Evolutionary conservation across 2,329 filamentous ascomycete genomes (phyloP), one percentile per base, ranked within the genome.

Genomic region (Verticillium albo-atrum): DNA sequence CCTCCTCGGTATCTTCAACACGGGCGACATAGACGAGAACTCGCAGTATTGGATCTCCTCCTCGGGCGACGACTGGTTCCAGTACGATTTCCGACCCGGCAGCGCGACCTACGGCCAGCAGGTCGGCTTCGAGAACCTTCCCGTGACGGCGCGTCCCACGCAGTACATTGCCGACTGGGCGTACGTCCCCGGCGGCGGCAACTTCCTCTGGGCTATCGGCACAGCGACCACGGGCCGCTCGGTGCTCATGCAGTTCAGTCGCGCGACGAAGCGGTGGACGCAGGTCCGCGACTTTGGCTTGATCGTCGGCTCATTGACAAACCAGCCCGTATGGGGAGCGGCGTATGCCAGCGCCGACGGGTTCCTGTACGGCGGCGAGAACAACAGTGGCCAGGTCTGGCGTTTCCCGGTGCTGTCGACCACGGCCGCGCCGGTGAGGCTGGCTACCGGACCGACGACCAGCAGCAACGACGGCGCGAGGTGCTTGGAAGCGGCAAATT

Each of bases 21-120:
- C 58, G 6, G 68, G 66, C 6, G 67, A 68, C 17, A 56, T 69
- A 42, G 68, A 69, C 54, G 60, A 64, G 32, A 53, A 60, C 15
- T 57, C 53, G 9, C 61, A 65, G 20, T 66, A 58, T 55, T 66
- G 65, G 65, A 54, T 37, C 23, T 60, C 63, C 1, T 55, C 60
- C 3, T 57, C 52, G 17, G 65, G 64, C 15, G 23, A 32, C 15
- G 59, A 62, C 27, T 66, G 42, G 42, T 57, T 63, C 34, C 59
- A 67, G 58, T 61, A 64, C 26, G 65, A 67, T 57, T 42, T 67
- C 15, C 59, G 54, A 9, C 65, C 64, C 14, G 58, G 58, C n/a
- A 64, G 62, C n/a, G 10, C 63, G 7, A 62, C 58, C 1, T 67
- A 65, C 53, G 61, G 60, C 5, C 20, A 32, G 20, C 58, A 59